Conservation (phyloP, 2,329 filamentous ascomycete genomes). For the Exophiala mesophila region DNA sequence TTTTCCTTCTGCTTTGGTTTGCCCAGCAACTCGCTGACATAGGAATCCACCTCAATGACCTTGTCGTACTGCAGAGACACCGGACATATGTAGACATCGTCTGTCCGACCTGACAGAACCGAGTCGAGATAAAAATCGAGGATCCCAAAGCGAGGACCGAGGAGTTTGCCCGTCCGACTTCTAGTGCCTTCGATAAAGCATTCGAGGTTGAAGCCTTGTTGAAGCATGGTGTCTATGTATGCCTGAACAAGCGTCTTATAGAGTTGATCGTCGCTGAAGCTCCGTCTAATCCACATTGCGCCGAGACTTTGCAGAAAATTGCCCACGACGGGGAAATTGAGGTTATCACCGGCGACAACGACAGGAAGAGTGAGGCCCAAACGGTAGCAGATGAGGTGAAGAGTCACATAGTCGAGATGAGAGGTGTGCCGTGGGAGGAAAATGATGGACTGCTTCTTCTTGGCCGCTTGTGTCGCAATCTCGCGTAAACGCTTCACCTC, state of each 20-base stretch:
- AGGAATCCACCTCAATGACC: constrained; percentile 95
- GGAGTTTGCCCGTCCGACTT: constrained; percentile 85
- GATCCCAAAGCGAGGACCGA: constrained; percentile 94
- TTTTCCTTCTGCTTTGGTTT: constrained; percentile 96
- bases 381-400: constrained; percentile 93
- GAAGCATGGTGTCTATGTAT: constrained; percentile 88
- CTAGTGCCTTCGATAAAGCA: constrained; percentile 96
- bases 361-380: constrained; percentile 83
- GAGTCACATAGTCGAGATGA: constrained; percentile 91
- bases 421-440: constrained; percentile 93
- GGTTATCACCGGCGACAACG: constrained; percentile 90
- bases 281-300: constrained; percentile 63
- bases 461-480: constrained; percentile 75
- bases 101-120: constrained; percentile 76
- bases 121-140: constrained; percentile 88
- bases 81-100: constrained; percentile 89
- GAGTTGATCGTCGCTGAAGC: constrained; percentile 85
- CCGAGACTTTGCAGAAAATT: constrained; percentile 89
- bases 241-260: constrained; percentile 92
- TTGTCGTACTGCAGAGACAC: constrained; percentile 99
- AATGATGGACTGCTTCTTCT: constrained; percentile 90
- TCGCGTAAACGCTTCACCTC: constrained; percentile 78
- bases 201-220: constrained; percentile 89
- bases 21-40: constrained; percentile 88
- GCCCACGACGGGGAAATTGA: constrained; percentile 89